phyloP scores from a whole-genome alignment of 2,329 filamentous ascomycete species.

The Neophaeococcomyces mojaviensis region DNA sequence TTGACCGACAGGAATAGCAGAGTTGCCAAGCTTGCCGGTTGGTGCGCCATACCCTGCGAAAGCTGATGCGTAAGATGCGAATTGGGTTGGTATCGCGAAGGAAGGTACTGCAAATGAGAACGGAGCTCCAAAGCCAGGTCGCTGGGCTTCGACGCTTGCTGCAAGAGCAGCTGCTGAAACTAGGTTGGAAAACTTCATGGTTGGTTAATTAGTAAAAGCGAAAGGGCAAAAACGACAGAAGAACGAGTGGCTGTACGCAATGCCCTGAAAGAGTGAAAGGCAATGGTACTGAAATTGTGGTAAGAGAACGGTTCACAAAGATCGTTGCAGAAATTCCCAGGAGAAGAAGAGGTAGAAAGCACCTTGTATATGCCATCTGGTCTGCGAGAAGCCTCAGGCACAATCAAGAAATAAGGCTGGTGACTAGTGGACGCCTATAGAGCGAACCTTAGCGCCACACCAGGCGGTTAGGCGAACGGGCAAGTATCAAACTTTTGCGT shows the following conservation, averaged over 20 bases:
- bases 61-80: neutral
- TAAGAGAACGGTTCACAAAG: neutral
- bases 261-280: constrained; percentile 8
- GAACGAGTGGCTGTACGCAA: constrained; percentile 5
- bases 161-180: neutral
- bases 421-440: too few relatives aligned
- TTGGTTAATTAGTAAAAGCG: neutral
- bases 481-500: too few relatives aligned
- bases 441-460: too few relatives aligned
- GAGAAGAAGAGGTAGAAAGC: neutral
- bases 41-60: neutral
- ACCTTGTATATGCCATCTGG: too few relatives aligned
- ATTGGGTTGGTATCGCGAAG: constrained; percentile 25
- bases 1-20: neutral
- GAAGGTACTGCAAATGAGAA: constrained; percentile 9
- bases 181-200: constrained; percentile 4
- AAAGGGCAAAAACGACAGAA: neutral
- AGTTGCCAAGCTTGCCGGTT: neutral
- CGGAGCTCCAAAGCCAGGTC: constrained; percentile 22
- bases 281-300: constrained; percentile 1
- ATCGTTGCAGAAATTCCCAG: neutral
- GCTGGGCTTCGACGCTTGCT: neutral
- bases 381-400: too few relatives aligned
- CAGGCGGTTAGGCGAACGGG: too few relatives aligned
- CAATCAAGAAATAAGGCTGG: too few relatives aligned